Conservation (phyloP, 2,329 filamentous ascomycete genomes). For the Thermothelomyces thermophilus region DNA sequence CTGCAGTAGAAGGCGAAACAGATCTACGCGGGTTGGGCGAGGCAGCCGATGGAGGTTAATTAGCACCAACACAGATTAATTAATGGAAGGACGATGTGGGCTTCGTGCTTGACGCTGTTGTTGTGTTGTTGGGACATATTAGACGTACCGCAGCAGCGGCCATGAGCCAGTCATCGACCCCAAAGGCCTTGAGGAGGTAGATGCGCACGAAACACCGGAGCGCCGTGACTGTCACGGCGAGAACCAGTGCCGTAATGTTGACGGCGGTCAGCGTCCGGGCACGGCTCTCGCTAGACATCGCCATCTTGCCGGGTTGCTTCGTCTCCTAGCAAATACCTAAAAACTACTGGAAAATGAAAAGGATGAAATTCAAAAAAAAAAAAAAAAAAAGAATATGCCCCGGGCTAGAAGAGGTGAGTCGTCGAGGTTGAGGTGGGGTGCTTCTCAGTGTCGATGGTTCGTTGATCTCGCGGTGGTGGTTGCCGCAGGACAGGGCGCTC, state of each 20-base stretch:
- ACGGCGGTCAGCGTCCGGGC: conserved; percentile 27
- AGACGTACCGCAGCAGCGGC: conserved; percentile 27
- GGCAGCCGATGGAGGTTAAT: not conserved
- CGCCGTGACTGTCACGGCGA: conserved; percentile 19
- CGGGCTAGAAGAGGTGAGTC: no score
- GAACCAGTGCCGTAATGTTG: conserved; percentile 25
- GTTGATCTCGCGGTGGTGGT: no score
- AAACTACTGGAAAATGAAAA: no score
- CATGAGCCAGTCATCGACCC: conserved; percentile 37
- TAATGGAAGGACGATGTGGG: no score
- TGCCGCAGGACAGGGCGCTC: no score
- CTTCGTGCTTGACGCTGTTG: no score
- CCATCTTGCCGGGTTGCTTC: not conserved
- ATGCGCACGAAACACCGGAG: conserved; percentile 33
- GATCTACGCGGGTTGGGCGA: not conserved
- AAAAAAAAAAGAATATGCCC: no score
- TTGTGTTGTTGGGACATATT: no score
- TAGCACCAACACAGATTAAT: no score
- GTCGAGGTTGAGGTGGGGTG: no score
- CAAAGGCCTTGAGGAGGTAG: conserved; percentile 34
- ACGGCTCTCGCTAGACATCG: not conserved
- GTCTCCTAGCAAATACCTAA: not conserved
- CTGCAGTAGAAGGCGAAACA: conserved; percentile 32
- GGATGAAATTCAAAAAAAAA: no score
- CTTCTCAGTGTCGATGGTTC: no score